Evolutionary conservation across 164 flowering plant genomes (phyloP).

Genomic region (Kalanchoe fedtschenkoi): DNA sequence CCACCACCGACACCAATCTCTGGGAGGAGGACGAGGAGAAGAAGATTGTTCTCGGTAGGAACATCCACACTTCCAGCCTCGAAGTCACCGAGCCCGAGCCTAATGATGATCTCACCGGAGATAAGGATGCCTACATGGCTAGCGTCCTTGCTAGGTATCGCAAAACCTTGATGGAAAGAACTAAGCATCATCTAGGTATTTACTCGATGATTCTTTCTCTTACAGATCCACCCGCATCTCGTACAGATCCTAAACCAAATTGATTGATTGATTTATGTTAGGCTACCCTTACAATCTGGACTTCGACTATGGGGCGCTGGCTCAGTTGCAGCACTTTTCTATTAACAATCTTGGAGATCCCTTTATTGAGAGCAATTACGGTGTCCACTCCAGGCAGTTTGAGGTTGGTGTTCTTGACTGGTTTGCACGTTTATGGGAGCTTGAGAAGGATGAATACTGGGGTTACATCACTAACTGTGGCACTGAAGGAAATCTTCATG

Average conservation of each 20-base stretch:
- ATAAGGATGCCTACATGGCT: conserved; percentile 91
- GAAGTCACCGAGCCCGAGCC: conserved; percentile 85
- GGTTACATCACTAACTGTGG: conserved; percentile 99
- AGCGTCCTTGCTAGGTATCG: conserved; percentile 78
- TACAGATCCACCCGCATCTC: too few species aligned
- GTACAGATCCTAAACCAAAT: too few species aligned
- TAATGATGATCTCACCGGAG: conserved; percentile 85
- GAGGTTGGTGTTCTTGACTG: conserved; percentile 99
- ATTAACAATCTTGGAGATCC: conserved; percentile 98
- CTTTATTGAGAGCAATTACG: conserved; percentile 96
- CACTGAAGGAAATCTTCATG: conserved; percentile 98
- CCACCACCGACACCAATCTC: conserved; percentile 10
- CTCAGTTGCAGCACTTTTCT: conserved; percentile 90
- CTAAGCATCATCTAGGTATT: conserved; percentile 82
- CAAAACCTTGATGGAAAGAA: conserved; percentile 51
- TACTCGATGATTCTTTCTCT: background rate
- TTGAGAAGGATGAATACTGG: conserved; percentile 91
- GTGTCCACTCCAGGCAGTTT: conserved; percentile 94
- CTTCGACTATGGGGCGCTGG: conserved; percentile 89
- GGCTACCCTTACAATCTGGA: conserved; percentile 98
- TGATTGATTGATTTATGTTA: conserved; percentile 15
- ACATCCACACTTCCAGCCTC: conserved; percentile 67
- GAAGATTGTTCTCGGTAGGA: conserved; percentile 70
- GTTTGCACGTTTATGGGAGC: conserved; percentile 98
- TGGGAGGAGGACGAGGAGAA: conserved; percentile 12